Conservation (phyloP, 495 filamentous ascomycete genomes). For the Penicillium psychrofluorescens region DNA sequence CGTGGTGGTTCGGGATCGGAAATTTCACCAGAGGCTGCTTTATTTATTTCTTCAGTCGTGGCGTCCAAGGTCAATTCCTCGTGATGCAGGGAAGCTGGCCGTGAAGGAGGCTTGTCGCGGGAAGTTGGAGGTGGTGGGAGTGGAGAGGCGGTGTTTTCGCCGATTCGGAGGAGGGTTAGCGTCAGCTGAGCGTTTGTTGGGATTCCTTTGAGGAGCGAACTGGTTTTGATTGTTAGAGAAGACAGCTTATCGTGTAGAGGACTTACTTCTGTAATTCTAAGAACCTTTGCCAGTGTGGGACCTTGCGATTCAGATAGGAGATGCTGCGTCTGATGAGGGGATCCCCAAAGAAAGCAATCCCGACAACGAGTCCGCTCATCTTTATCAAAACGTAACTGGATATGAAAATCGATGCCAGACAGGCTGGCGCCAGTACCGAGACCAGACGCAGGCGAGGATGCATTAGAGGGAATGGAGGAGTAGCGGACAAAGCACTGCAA, state of each 20-base stretch:
- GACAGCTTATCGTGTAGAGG: not conserved
- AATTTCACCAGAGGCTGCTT: constrained; percentile 13
- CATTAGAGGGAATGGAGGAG: constrained; percentile 63
- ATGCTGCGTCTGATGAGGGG: constrained; percentile 59
- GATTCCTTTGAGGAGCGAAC: constrained; percentile 68
- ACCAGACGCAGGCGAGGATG: constrained; percentile 56
- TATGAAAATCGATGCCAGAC: constrained; percentile 51
- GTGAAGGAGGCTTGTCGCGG: constrained; percentile 42
- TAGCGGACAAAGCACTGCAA: constrained; percentile 64
- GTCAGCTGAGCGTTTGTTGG: constrained; percentile 85
- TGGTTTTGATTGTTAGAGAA: constrained; percentile 15
- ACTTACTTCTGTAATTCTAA: constrained; percentile 61
- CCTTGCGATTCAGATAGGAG: constrained; percentile 53
- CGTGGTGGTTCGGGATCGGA: not conserved
- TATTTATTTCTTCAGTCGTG: constrained; percentile 45
- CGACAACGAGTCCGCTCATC: constrained; percentile 50
- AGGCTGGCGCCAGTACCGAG: constrained; percentile 48
- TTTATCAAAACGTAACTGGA: constrained; percentile 70
- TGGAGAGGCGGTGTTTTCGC: constrained; percentile 73
- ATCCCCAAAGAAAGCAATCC: constrained; percentile 74
- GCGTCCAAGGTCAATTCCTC: constrained; percentile 39
- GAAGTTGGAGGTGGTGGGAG: constrained; percentile 66
- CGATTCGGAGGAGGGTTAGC: constrained; percentile 74
- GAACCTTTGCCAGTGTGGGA: constrained; percentile 70
- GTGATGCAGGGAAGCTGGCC: constrained; percentile 22